phyloP scores from a whole-genome alignment of 306 rosid species.

The Fagus crenata region DNA sequence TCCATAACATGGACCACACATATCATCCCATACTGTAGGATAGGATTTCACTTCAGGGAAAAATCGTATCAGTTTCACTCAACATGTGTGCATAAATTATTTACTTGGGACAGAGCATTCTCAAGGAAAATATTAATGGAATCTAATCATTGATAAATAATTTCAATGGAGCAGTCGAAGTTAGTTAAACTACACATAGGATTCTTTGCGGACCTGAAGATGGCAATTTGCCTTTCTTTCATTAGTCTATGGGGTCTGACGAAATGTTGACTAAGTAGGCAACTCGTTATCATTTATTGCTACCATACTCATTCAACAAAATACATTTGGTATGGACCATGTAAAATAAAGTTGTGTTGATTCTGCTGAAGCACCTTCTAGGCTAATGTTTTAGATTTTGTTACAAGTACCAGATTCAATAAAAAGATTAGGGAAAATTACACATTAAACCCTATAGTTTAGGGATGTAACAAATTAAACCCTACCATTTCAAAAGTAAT shows the following conservation, averaged over 20 bases:
- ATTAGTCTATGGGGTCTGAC: neutral
- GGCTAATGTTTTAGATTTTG: conserved; percentile 1
- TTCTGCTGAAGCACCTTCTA: conserved; percentile 14
- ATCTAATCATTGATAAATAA: neutral
- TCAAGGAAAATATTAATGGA: neutral
- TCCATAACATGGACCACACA: neutral
- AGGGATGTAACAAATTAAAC: too few species aligned
- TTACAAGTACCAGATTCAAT: neutral
- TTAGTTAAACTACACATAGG: neutral
- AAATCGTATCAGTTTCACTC: neutral
- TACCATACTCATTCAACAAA: conserved; percentile 1
- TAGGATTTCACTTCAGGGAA: neutral
- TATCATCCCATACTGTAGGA: neutral
- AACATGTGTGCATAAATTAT: neutral
- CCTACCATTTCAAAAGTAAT: too few species aligned
- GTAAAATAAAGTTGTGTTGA: conserved; percentile 1
- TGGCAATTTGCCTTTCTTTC: neutral
- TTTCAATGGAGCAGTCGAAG: neutral
- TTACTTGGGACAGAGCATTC: neutral
- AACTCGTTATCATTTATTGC: neutral
- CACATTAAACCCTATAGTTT: too few species aligned
- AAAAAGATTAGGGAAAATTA: neutral
- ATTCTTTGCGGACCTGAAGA: neutral
- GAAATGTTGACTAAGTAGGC: conserved; percentile 1
- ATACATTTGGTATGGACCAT: conserved; percentile 14